Evolutionary conservation across 805 yeast species (phyloP).

Genomic region (Spencermartinsiella europaea): DNA sequence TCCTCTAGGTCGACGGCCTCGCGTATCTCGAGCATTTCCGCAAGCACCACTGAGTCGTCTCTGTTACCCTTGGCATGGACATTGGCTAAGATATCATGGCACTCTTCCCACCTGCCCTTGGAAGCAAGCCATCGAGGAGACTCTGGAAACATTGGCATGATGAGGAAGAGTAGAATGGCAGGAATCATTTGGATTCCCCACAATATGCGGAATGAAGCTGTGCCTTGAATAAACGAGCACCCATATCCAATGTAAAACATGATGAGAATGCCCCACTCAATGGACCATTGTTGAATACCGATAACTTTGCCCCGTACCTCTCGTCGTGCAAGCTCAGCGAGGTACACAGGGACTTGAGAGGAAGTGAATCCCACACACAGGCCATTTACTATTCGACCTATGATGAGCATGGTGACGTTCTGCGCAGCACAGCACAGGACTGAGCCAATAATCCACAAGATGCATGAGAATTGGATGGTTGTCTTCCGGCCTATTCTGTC

Average conservation of each 20-base stretch:
- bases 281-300: conserved; percentile 62
- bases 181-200: conserved; percentile 59
- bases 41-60: conserved; percentile 6
- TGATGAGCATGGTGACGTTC: conserved; percentile 25
- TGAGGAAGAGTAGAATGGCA: conserved; percentile 43
- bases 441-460: conserved; percentile 59
- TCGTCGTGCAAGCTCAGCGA: conserved; percentile 67
- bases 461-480: conserved; percentile 47
- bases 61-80: conserved; percentile 10
- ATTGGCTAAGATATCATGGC: conserved; percentile 5
- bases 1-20: conserved; percentile 20
- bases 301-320: conserved; percentile 58
- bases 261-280: conserved; percentile 59
- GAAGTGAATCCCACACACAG: conserved; percentile 27
- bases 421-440: conserved; percentile 42
- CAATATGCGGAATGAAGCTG: conserved; percentile 63
- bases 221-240: conserved; percentile 43
- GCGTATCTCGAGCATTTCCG: conserved; percentile 9
- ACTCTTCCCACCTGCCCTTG: conserved; percentile 8
- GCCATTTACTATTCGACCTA: conserved; percentile 51
- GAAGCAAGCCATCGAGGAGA: conserved; percentile 75
- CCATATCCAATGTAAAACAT: conserved; percentile 73
- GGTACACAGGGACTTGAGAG: conserved; percentile 59
- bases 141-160: conserved; percentile 61
- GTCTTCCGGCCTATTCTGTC: conserved; percentile 55